Conservation (phyloP, 805 yeast species). For the Starmerella roubikii region DNA sequence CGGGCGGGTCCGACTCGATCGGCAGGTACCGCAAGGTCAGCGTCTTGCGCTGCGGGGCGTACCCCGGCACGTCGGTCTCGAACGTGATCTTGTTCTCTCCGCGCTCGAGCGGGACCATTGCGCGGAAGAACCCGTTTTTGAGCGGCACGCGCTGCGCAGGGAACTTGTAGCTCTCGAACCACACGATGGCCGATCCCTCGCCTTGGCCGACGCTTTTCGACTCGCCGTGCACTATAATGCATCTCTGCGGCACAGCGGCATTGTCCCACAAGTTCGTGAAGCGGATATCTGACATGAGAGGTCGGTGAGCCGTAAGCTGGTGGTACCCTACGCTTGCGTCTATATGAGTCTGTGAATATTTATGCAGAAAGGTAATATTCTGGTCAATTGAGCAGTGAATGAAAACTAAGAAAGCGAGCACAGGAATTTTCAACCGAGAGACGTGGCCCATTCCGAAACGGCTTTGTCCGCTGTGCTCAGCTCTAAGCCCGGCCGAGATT, state of each 20-base stretch:
- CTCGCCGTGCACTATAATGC: conserved; percentile 28
- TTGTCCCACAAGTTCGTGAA: conserved; percentile 24
- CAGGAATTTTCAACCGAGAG: too few relatives aligned
- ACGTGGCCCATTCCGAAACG: too few relatives aligned
- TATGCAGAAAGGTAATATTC: too few relatives aligned
- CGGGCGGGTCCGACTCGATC: conserved; percentile 49
- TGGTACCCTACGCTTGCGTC: too few relatives aligned
- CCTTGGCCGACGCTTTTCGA: conserved; percentile 21
- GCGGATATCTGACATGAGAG: conserved; percentile 14
- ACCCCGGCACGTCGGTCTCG: conserved; percentile 23
- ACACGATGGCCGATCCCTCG: conserved; percentile 33
- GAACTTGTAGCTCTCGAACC: conserved; percentile 32
- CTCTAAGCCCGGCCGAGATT: too few relatives aligned
- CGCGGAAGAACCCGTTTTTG: conserved; percentile 58
- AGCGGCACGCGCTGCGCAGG: conserved; percentile 66
- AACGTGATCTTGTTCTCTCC: conserved; percentile 51
- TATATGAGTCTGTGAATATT: too few relatives aligned
- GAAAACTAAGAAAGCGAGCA: too few relatives aligned
- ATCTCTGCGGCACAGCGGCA: conserved; percentile 23
- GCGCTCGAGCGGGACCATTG: conserved; percentile 52
- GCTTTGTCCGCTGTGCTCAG: too few relatives aligned
- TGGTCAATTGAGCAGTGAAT: too few relatives aligned
- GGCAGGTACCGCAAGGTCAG: conserved; percentile 41
- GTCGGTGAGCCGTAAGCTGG: too few relatives aligned
- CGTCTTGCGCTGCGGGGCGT: conserved; percentile 4